Conservation (phyloP, 1,139 yeast species). For the Kluyveromyces sp. region DNA sequence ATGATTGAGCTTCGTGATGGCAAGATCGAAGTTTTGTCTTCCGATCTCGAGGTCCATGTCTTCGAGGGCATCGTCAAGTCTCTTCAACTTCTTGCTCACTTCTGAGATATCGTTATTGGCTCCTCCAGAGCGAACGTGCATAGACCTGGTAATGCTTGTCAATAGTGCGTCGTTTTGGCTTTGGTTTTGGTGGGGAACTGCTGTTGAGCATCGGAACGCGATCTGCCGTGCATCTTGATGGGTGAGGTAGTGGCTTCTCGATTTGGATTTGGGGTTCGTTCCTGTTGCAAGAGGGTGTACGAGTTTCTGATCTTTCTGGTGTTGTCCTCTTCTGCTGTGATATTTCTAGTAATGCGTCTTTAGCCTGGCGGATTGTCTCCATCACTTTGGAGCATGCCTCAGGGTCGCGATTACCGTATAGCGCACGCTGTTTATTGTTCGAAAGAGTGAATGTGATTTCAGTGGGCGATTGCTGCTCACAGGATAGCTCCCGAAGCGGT, state of each 20-base stretch:
- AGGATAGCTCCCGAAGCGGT: slow-evolving; percentile 56
- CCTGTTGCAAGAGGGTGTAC: slow-evolving; percentile 35
- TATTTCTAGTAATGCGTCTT: slow-evolving; percentile 46
- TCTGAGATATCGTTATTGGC: slow-evolving; percentile 17
- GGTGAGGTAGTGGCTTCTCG: slow-evolving; percentile 25
- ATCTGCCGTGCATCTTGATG: slow-evolving; percentile 18
- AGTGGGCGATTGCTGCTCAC: slow-evolving; percentile 29
- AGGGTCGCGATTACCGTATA: slow-evolving; percentile 49
- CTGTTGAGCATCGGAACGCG: slow-evolving; percentile 14
- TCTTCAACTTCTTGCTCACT: slow-evolving; percentile 14
- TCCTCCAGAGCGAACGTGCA: slow-evolving; percentile 19
- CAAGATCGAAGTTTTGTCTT: slow-evolving; percentile 21
- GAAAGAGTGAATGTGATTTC: slow-evolving; percentile 26
- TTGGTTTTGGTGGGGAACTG: too few species aligned
- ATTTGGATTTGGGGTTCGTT: slow-evolving; percentile 26
- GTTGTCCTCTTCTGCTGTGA: slow-evolving; percentile 36
- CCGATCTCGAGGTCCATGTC: slow-evolving; percentile 26
- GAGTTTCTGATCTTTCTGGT: slow-evolving; percentile 42
- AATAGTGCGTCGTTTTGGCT: slow-evolving; percentile 19
- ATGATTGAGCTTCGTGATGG: slow-evolving; percentile 19
- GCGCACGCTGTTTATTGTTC: slow-evolving; percentile 11
- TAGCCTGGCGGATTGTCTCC: slow-evolving; percentile 56
- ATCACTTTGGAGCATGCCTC: slow-evolving; percentile 53
- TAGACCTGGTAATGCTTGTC: slow-evolving; percentile 23
- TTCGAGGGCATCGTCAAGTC: slow-evolving; percentile 23